These are phyloP conservation scores for Dendrostoma leiphaemia DNA, from an alignment of 2,329 filamentous ascomycete species.

Conservation along the genomic window DNA sequence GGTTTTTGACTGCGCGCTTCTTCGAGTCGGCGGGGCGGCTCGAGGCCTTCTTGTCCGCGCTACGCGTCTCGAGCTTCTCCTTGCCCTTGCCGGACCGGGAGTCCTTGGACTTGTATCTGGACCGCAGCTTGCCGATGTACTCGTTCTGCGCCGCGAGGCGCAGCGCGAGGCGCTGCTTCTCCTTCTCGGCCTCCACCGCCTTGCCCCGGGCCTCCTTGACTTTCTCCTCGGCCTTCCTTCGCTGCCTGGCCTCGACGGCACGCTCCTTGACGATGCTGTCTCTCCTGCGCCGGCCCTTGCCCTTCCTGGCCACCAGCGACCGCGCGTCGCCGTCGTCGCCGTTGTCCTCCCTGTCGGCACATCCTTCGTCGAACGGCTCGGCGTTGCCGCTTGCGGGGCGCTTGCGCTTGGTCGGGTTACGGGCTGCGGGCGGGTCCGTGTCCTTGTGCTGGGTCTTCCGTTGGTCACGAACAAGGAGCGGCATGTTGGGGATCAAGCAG, in stretches of 20 bases:
- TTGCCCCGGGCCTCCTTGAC: slow-evolving; percentile 7
- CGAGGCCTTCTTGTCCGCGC: neutral
- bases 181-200: neutral
- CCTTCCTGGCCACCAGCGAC: too few species aligned
- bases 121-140: slow-evolving; percentile 10
- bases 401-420: too few species aligned
- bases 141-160: slow-evolving; percentile 3
- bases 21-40: too few species aligned
- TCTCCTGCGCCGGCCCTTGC: slow-evolving; percentile 1
- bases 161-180: slow-evolving; percentile 4
- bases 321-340: slow-evolving; percentile 1
- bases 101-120: neutral
- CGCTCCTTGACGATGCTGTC: neutral
- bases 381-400: too few species aligned
- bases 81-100: neutral
- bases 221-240: slow-evolving; percentile 5
- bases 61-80: neutral
- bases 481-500: too few species aligned
- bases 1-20: neutral
- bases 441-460: too few species aligned
- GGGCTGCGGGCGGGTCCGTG: too few species aligned
- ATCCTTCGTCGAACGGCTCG: too few species aligned
- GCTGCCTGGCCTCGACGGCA: neutral
- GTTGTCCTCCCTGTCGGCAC: neutral
- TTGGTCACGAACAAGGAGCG: too few species aligned